These are phyloP conservation scores for Erodium moschatum DNA, from an alignment of 441 rosid species.

Conservation along the genomic window DNA sequence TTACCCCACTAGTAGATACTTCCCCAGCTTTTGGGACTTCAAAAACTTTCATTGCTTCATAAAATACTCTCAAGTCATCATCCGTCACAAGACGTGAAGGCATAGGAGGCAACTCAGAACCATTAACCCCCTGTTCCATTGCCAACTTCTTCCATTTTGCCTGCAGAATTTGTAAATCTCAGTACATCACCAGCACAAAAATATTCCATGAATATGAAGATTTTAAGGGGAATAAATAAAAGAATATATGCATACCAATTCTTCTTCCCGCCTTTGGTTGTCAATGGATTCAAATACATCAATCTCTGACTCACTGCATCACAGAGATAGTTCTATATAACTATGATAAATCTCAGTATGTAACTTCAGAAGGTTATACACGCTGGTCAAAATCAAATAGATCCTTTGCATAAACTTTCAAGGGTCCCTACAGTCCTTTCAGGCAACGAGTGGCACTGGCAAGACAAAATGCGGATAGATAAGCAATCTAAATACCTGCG, in stretches of 20 bases:
- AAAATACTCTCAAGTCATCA: slow-evolving; percentile 60
- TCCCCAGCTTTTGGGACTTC: slow-evolving; percentile 48
- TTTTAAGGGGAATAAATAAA: not conserved
- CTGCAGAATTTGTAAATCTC: slow-evolving; percentile 34
- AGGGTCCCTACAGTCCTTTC: too few relatives aligned
- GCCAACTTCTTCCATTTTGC: slow-evolving; percentile 63
- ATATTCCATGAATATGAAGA: slow-evolving; percentile 2
- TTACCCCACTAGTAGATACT: slow-evolving; percentile 40
- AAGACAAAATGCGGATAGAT: slow-evolving; percentile 12
- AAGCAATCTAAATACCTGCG: slow-evolving; percentile 47
- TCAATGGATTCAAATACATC: slow-evolving; percentile 82
- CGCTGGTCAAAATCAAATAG: too few relatives aligned
- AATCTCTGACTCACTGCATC: slow-evolving; percentile 72
- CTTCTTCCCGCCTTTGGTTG: slow-evolving; percentile 58
- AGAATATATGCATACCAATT: slow-evolving; percentile 41
- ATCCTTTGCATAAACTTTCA: too few relatives aligned
- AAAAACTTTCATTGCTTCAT: slow-evolving; percentile 54
- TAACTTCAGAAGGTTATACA: too few relatives aligned
- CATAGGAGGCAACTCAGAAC: slow-evolving; percentile 38
- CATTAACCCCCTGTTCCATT: slow-evolving; percentile 35
- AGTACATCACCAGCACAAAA: slow-evolving; percentile 16
- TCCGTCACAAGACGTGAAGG: slow-evolving; percentile 86
- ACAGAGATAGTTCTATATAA: slow-evolving; percentile 4
- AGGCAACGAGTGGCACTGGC: too few relatives aligned
- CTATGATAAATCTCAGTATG: too few relatives aligned